Conservation (phyloP, 2,329 filamentous ascomycete species). For the Thielaviopsis cerberus region DNA sequence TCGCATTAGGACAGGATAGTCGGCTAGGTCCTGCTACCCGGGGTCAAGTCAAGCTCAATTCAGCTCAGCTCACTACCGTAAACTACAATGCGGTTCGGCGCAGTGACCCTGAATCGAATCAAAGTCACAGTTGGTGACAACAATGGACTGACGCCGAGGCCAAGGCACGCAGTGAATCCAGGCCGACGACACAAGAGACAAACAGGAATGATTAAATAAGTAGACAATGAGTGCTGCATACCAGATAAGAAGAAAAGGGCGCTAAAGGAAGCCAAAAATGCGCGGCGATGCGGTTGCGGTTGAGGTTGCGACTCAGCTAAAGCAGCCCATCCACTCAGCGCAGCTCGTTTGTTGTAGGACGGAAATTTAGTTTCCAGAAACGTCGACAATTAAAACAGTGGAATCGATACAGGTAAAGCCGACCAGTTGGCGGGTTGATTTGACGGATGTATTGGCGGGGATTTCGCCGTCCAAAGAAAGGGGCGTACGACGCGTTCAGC, state of each 20-base stretch:
- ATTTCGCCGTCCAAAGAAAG: slow-evolving; percentile 1
- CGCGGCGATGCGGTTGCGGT: background rate
- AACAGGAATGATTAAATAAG: background rate
- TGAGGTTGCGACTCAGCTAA: background rate
- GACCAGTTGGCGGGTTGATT: background rate
- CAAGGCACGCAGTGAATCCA: background rate
- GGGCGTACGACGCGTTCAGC: slow-evolving; percentile 3
- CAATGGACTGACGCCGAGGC: background rate
- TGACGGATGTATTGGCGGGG: background rate
- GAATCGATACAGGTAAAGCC: background rate
- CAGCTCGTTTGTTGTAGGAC: background rate
- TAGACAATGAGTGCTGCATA: background rate
- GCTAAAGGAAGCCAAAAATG: background rate
- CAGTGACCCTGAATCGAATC: background rate
- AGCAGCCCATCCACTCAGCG: no score
- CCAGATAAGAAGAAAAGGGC: background rate
- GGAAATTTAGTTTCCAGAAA: background rate
- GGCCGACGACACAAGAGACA: background rate
- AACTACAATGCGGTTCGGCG: background rate
- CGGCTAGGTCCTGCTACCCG: no score
- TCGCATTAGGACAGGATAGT: no score
- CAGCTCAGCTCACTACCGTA: background rate
- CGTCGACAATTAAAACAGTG: background rate
- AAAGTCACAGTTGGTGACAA: background rate
- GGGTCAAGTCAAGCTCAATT: background rate